phyloP scores from a whole-genome alignment of 345 rosid species.

The Eucalyptus cloeziana region DNA sequence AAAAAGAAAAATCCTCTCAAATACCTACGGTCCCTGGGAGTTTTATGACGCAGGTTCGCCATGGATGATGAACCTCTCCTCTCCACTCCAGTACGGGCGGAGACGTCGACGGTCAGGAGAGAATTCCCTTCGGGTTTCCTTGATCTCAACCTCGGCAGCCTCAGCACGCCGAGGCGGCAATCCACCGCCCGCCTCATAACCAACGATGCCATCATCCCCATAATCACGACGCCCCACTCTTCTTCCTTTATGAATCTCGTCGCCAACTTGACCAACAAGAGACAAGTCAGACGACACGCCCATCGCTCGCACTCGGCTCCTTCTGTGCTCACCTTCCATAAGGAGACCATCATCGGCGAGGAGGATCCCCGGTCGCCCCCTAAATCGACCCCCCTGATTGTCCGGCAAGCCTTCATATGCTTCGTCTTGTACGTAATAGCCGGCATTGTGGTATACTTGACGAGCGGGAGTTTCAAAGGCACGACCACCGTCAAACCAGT shows the following conservation, averaged over 20 bases:
- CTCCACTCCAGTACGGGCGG: conserved; percentile 1
- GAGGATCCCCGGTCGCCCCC: conserved; percentile 3
- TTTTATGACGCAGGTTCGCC: background rate
- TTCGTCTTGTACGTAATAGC: conserved; percentile 23
- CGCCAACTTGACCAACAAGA: conserved; percentile 27
- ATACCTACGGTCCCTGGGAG: background rate
- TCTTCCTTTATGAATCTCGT: conserved; percentile 27
- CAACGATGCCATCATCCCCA: conserved; percentile 16
- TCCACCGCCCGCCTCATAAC: conserved; percentile 21
- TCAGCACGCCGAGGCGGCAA: conserved; percentile 10
- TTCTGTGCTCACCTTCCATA: conserved; percentile 24
- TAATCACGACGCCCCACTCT: conserved; percentile 14
- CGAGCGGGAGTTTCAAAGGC: conserved; percentile 28
- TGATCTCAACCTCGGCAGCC: conserved; percentile 7
- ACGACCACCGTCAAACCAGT: conserved; percentile 23
- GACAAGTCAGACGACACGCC: background rate
- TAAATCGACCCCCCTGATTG: conserved; percentile 26
- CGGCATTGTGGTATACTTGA: conserved; percentile 15
- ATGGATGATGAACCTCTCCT: conserved; percentile 35
- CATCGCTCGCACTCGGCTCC: conserved; percentile 53
- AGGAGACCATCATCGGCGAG: conserved; percentile 3
- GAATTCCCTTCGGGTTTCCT: conserved; percentile 11
- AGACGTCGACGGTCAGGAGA: background rate
- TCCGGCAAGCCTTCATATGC: conserved; percentile 40
- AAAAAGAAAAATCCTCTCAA: background rate